Evolutionary conservation across 495 filamentous ascomycete species (phyloP).

Genomic region (Penicillium odoratum): DNA sequence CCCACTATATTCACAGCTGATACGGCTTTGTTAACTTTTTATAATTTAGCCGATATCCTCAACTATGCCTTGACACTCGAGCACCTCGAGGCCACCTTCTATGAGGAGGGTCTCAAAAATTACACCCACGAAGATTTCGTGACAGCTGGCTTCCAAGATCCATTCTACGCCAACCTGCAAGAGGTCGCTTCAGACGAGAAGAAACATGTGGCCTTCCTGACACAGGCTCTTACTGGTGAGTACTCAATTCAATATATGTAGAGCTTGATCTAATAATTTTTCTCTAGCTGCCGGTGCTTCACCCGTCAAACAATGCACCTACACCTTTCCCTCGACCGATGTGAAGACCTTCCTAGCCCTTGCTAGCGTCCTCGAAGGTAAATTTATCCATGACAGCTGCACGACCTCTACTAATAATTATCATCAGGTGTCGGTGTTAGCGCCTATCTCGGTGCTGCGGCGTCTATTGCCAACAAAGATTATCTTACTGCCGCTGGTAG

Average conservation of each 20-base stretch:
- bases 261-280: constrained; percentile 7
- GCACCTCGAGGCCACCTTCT: constrained; percentile 49
- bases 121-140: constrained; percentile 54
- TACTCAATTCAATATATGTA: background rate
- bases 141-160: constrained; percentile 46
- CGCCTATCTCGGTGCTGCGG: constrained; percentile 63
- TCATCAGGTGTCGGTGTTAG: constrained; percentile 44
- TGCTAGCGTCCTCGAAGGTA: constrained; percentile 53
- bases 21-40: background rate
- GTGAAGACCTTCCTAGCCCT: constrained; percentile 49
- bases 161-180: constrained; percentile 55
- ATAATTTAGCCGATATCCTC: constrained; percentile 29
- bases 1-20: background rate
- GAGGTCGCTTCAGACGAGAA: constrained; percentile 54
- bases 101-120: constrained; percentile 57
- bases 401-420: background rate
- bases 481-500: constrained; percentile 60
- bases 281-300: constrained; percentile 42
- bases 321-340: constrained; percentile 54
- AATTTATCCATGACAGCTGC: constrained; percentile 1
- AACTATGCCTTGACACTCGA: constrained; percentile 38
- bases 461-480: constrained; percentile 50
- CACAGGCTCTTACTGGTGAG: constrained; percentile 40
- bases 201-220: constrained; percentile 59
- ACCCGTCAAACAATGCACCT: constrained; percentile 55